Base-by-base conservation (phyloP, 306 rosid genomes). In the Myrica gale region DNA sequence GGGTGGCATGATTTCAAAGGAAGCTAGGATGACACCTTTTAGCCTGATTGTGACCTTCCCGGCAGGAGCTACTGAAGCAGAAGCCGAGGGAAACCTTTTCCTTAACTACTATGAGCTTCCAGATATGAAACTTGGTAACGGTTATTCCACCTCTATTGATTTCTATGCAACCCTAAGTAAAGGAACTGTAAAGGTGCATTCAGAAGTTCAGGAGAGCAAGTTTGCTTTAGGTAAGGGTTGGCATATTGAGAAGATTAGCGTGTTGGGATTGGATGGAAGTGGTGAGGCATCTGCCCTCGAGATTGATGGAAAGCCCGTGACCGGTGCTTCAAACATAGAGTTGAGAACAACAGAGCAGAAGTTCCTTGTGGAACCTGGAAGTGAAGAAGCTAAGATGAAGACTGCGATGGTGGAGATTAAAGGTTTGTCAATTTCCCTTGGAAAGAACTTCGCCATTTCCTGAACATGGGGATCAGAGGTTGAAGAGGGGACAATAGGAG, bases 1-100 rank as follows among this genome's bases (percentile, higher is more conserved):
- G 68, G 99, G 99, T 32, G 97, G 97, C 46, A 1, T 88, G 83
- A 50, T 92, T 57, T 90, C 99, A 0, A 92, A 89, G 89, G 97
- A 85, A 12, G 99, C 99, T 0, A 79, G 97, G 56, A 83, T 26
- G 75, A 95, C 99, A 7, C 99, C 99, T 5, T 95, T 89, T 80
- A 90, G 76, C 46, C 91, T 92, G 10, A 9, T 90, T 0, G 84
- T 95, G 7, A 80, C 97, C 12, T 89, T 95, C 91, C 97, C 97
- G 0, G 79, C 96, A 0, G 96, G 96, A 12, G 89, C 84, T 37
- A 51, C 85, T 1, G 79, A 86, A 54, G 97, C 93, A 48, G 78
- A 83, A 46, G 99, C 99, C 0, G n/a, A 85, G n/a, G 99, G 99
- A 0, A 95, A 82, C 73, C 85, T 95, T 21, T 95, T 58, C 92